Evolutionary conservation across 2,329 filamentous ascomycete genomes (phyloP), one percentile per base, ranked within the genome.

Genomic region (Tetracladium maxilliforme): DNA sequence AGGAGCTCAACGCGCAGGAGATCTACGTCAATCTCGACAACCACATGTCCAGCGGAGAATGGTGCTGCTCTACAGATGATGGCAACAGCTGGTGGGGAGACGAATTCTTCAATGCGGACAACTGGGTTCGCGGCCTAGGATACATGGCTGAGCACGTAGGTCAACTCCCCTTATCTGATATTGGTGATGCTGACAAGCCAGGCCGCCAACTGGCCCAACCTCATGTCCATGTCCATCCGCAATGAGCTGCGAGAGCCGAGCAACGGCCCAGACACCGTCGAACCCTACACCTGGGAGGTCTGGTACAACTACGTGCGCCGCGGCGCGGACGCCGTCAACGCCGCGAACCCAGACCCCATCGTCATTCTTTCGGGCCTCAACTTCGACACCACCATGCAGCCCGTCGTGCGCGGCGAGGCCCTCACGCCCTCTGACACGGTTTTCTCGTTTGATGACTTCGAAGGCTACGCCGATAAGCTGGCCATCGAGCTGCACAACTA

Each of bases 11-110:
- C 0, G 56, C 51, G 14, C 66, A 70, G 34, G 39, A 64, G 10
- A 59, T 73, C 26, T 66, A 68, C 33, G 49, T 73, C 5, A 62
- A 70, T 32, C 49, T 72, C 1, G 67, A 73, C 42, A 72, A 73
- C 38, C 69, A 73, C 41, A 61, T 73, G 32, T 70, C 64, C 7
- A 56, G 52, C 23, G 69, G 54, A 3, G 51, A 51, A 27, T 74
- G 69, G 68, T 73, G 68, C 40, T 73, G 68, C 35, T 53, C 49
- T 7, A 49, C 44, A 1, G 47, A 40, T 0, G 68, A 73, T 25
- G 65, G 64, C 4, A 73, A 73, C 39, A 47, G 55, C 14, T 73
- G 66, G 66, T 72, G 67, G 47, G 64, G 69, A 8, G 70, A 77
- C 38, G 56, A 45, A 1, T 56, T 70, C 36, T 78, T 73, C 33